These are phyloP conservation scores for Aspergillus indologenus DNA, from an alignment of 495 filamentous ascomycete genomes.

Conservation along the genomic window DNA sequence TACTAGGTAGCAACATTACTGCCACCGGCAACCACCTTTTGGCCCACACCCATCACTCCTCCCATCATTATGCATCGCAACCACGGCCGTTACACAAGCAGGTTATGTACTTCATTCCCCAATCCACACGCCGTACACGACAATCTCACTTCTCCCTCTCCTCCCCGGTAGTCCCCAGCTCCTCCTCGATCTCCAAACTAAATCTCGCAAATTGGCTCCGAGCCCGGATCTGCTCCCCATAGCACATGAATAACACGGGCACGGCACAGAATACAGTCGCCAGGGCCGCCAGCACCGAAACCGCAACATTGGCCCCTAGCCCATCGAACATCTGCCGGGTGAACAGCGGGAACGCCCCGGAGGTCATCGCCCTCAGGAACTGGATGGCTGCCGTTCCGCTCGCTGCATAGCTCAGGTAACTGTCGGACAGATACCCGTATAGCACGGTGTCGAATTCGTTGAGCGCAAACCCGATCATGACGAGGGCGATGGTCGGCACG, in stretches of 20 bases:
- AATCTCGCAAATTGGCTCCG: slow-evolving; percentile 42
- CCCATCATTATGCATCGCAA: no score
- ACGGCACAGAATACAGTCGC: slow-evolving; percentile 39
- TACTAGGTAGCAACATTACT: no score
- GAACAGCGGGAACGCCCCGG: slow-evolving; percentile 42
- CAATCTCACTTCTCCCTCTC: background rate
- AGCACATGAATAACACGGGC: slow-evolving; percentile 33
- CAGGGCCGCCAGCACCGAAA: slow-evolving; percentile 36
- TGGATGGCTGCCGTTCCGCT: slow-evolving; percentile 40
- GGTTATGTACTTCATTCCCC: no score
- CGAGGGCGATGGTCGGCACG: slow-evolving; percentile 30
- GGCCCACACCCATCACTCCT: no score
- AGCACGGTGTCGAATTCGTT: slow-evolving; percentile 46
- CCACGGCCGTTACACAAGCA: no score
- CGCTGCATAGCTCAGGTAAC: slow-evolving; percentile 42
- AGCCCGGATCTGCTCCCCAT: slow-evolving; percentile 35
- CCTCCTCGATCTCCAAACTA: slow-evolving; percentile 27
- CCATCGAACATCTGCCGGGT: slow-evolving; percentile 35
- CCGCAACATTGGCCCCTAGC: slow-evolving; percentile 38
- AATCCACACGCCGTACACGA: no score
- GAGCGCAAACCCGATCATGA: slow-evolving; percentile 41
- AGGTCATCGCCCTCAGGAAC: slow-evolving; percentile 35
- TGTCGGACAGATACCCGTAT: slow-evolving; percentile 45
- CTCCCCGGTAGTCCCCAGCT: slow-evolving; percentile 1
- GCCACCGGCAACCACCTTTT: no score